Evolutionary conservation across 2,329 filamentous ascomycete genomes (phyloP).

Genomic region (Aspergillus pseudoglaucus): DNA sequence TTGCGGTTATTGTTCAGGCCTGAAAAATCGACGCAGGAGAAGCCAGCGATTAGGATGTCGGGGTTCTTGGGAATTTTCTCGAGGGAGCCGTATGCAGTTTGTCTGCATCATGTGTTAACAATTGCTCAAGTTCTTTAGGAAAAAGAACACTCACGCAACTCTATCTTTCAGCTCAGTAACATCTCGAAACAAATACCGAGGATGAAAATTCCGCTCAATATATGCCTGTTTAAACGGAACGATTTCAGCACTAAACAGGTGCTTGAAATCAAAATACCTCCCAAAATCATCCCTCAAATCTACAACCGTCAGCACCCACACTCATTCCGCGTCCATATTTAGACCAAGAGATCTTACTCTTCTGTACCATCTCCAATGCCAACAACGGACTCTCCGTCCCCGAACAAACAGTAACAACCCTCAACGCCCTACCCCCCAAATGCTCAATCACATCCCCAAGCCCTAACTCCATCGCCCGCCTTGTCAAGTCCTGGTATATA

Average conservation of each 20-base stretch:
- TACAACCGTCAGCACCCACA: constrained; percentile 4
- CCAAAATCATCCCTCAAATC: constrained; percentile 28
- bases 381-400: constrained; percentile 70
- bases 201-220: constrained; percentile 54
- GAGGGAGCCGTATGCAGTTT: constrained; percentile 60
- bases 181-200: constrained; percentile 52
- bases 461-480: constrained; percentile 15
- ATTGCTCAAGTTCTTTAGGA: neutral
- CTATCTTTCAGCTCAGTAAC: constrained; percentile 49
- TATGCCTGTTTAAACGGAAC: constrained; percentile 59
- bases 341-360: constrained; percentile 28
- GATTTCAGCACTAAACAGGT: constrained; percentile 59
- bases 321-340: too few relatives aligned
- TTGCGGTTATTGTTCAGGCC: constrained; percentile 54
- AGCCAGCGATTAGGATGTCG: constrained; percentile 65
- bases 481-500: constrained; percentile 23
- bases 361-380: constrained; percentile 53
- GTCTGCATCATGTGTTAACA: constrained; percentile 32
- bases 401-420: constrained; percentile 68
- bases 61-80: constrained; percentile 50
- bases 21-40: constrained; percentile 71
- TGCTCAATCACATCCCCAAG: constrained; percentile 42
- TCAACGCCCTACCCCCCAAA: constrained; percentile 37
- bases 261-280: constrained; percentile 41
- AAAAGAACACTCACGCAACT: constrained; percentile 39